These are phyloP conservation scores for Pezicula neosporulosa DNA, from an alignment of 2,329 filamentous ascomycete species.

Conservation along the genomic window DNA sequence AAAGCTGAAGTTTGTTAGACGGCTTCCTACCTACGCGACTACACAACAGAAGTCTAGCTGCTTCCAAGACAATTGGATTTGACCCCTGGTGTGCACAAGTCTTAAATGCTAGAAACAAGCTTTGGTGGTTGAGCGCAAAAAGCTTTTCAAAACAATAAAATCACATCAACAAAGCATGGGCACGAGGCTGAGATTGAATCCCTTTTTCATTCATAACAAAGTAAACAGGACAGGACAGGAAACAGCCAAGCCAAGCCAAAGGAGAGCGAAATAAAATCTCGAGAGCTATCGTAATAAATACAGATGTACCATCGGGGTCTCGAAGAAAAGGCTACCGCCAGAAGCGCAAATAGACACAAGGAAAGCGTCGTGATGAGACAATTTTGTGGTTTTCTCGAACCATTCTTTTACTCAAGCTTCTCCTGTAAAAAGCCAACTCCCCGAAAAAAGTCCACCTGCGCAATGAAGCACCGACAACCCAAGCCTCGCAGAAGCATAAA, in stretches of 20 bases:
- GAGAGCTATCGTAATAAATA: conserved; percentile 28
- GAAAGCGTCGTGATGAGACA: neutral
- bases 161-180: too few species aligned
- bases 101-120: too few species aligned
- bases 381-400: neutral
- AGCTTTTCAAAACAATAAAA: too few species aligned
- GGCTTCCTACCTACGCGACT: too few species aligned
- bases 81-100: too few species aligned
- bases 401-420: neutral
- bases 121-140: too few species aligned
- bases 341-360: conserved; percentile 6
- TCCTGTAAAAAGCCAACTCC: neutral
- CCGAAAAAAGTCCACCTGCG: conserved; percentile 2
- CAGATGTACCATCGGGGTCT: conserved; percentile 18
- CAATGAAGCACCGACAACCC: conserved; percentile 12
- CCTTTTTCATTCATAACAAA: conserved; percentile 26
- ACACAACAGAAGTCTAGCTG: too few species aligned
- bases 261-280: conserved; percentile 19
- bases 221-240: conserved; percentile 5
- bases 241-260: conserved; percentile 12
- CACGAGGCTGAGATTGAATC: conserved; percentile 15
- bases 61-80: too few species aligned
- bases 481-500: conserved; percentile 26
- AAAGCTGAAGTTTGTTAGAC: too few species aligned
- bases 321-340: conserved; percentile 8